Conservation (phyloP, 305 asterid genomes). For the Lippia alba region DNA sequence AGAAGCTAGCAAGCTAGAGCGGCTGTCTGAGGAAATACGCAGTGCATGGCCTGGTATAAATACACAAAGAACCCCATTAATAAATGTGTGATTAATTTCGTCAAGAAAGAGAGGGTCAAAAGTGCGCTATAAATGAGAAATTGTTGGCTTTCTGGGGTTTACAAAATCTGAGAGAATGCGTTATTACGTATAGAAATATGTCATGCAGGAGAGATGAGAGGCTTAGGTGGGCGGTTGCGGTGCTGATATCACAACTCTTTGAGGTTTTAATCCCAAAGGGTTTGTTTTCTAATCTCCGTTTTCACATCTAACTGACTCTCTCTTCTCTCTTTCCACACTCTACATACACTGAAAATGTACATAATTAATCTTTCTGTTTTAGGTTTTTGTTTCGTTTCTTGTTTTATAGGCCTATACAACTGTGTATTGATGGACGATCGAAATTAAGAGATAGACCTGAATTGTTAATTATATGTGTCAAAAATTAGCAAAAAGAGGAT, state of each 20-base stretch:
- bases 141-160: not conserved
- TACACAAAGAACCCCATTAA: not conserved
- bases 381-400: no score
- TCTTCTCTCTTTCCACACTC: not conserved
- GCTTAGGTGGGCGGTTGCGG: constrained; percentile 33
- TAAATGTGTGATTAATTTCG: not conserved
- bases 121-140: constrained; percentile 15
- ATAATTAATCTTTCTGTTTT: no score
- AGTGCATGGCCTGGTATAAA: constrained; percentile 21
- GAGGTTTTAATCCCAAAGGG: constrained; percentile 21
- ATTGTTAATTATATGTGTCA: no score
- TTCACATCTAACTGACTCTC: not conserved
- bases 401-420: no score
- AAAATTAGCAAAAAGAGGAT: no score
- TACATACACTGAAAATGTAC: no score
- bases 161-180: not conserved
- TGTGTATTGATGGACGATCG: no score
- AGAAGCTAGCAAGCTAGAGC: constrained; percentile 3
- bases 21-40: not conserved
- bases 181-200: constrained; percentile 24
- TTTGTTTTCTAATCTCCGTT: constrained; percentile 8
- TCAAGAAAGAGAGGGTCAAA: constrained; percentile 16
- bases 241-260: not conserved
- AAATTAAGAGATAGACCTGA: no score
- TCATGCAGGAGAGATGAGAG: constrained; percentile 36